Base-by-base conservation (phyloP, 805 yeast genomes). In the Metschnikowia gelsemii region DNA sequence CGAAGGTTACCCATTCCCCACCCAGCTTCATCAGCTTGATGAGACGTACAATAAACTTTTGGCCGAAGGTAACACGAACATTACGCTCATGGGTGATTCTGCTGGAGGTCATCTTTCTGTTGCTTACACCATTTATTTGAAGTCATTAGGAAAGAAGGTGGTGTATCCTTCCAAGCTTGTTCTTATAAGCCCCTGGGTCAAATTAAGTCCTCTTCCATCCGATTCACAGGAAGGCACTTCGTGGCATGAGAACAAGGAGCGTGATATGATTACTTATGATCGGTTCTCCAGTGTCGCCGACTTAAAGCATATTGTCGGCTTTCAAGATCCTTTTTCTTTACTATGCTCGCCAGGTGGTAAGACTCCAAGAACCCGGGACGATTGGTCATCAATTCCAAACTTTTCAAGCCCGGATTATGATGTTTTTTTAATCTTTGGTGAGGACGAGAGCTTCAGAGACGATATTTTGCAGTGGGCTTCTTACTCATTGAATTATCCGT, bases 361-460 rank as follows among this genome's bases (percentile, higher is more conserved):
- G 16, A 34, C 37, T 2, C 64, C 66, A 8, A 50, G 53, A n/a
- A 26, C 37, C 17, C 28, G 44, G 12, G 42, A 48, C 13, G 67
- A 68, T 35, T 69, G 73, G 73, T 45, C 37, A 4, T 50, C 50
- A 2, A 66, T 66, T 17, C 61, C 66, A 4, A 59, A 63, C 23
- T 63, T 58, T 38, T 53, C 50, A 5, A 55, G 56, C 27, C 56
- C 62, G 7, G 42, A 56, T 1, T 40, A 41, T 32, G 58, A 56
- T 25, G 59, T 68, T 2, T 61, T 66, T 25, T 44, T 68, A 20
- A 45, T 68, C n/a, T 45, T 51, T 6, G 73, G 74, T 16, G 74
- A 69, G 54, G 71, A 68, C 40, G 75, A 70, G 47, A 52, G 57
- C 13, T 69, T 70, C 45, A 55, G 73, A 42, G 74, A 69, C 49